Evolutionary conservation across 345 rosid species (phyloP).

Genomic region (Gossypium mustelinum): DNA sequence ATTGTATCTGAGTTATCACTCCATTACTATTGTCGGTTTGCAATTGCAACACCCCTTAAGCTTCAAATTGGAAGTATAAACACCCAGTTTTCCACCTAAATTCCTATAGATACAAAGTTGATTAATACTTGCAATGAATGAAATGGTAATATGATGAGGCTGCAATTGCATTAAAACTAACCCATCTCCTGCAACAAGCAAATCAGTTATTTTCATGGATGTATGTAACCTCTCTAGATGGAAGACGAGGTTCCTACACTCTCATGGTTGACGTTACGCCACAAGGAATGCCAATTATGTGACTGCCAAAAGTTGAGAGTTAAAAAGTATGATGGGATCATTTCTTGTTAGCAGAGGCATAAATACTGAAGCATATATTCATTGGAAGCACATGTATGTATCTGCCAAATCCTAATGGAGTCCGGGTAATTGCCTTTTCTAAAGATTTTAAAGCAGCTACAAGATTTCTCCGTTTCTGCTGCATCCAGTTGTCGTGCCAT

Average conservation of each 20-base stretch:
- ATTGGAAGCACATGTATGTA: constrained; percentile 66
- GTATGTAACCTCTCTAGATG: neutral
- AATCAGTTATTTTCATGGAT: neutral
- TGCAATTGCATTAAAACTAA: neutral
- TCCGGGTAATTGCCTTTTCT: constrained; percentile 75
- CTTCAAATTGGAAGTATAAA: too few relatives aligned
- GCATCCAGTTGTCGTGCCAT: constrained; percentile 32
- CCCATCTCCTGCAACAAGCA: neutral
- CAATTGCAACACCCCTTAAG: too few relatives aligned
- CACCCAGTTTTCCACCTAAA: too few relatives aligned
- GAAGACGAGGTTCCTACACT: neutral
- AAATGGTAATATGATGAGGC: neutral
- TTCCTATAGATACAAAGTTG: too few relatives aligned
- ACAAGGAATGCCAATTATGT: neutral
- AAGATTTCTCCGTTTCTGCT: constrained; percentile 65
- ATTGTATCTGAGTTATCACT: neutral
- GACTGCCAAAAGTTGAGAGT: neutral
- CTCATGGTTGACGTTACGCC: neutral
- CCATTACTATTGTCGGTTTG: neutral
- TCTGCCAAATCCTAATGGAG: constrained; percentile 87
- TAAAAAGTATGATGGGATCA: constrained; percentile 7
- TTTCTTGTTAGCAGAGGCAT: constrained; percentile 43
- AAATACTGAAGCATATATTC: constrained; percentile 78
- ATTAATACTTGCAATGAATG: neutral
- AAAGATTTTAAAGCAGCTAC: constrained; percentile 75